Conservation (phyloP, 257 asterid genomes). For the Nicotiana undulata region DNA sequence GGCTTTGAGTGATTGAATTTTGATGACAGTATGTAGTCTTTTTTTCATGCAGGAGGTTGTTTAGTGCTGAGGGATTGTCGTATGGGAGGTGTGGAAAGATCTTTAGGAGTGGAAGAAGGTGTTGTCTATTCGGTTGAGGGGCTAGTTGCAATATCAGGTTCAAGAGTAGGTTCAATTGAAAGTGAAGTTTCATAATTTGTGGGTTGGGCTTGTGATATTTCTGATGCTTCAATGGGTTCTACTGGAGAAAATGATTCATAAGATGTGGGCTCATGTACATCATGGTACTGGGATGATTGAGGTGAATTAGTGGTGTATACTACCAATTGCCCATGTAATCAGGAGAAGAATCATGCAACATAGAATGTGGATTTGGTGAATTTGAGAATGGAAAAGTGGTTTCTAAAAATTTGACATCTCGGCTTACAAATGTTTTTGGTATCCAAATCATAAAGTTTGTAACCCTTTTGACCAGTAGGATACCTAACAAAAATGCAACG, state of each 20-base stretch:
- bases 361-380: not conserved
- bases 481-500: constrained; percentile 1
- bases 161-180: not conserved
- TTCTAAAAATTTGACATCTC: not conserved
- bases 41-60: not conserved
- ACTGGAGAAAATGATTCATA: not conserved
- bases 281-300: not conserved
- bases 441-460: not conserved
- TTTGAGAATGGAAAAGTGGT: not conserved
- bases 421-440: not conserved
- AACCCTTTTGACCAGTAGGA: not conserved
- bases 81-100: not conserved
- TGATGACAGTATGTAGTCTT: not conserved
- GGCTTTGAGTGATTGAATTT: not conserved
- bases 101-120: not conserved
- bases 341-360: not conserved
- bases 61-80: not conserved
- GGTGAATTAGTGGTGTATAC: not conserved
- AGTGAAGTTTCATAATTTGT: not conserved
- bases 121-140: not conserved
- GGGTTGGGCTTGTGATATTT: not conserved
- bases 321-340: not conserved
- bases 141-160: not conserved
- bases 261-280: not conserved
- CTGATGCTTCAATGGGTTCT: not conserved